Percentiles rank a stretch among this genome's conserved stretches.
These are phyloP conservation scores for Vaccinium corymbosum DNA, from an alignment of 148 eudicot species.

Conservation along the genomic window DNA sequence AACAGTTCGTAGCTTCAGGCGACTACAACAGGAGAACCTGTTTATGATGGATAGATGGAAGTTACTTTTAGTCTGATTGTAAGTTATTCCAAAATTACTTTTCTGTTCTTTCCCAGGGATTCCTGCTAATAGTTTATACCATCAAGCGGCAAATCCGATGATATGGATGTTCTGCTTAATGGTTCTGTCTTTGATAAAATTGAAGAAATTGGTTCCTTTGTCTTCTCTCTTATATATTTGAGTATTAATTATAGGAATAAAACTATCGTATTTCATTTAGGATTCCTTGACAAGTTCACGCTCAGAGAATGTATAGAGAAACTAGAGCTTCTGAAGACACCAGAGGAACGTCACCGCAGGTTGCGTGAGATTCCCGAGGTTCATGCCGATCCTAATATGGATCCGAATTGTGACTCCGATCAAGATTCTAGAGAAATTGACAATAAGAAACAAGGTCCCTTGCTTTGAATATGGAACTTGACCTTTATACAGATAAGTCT, in stretches of 20 bases:
- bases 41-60: not conserved
- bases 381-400: constrained; percentile 86
- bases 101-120: not conserved
- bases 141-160: not conserved
- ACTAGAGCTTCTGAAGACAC: constrained; percentile 73
- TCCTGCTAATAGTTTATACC: not conserved
- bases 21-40: not conserved
- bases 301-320: constrained; percentile 80
- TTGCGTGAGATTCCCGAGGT: constrained; percentile 63
- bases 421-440: constrained; percentile 56
- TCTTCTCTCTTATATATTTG: not conserved
- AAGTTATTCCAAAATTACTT: not conserved
- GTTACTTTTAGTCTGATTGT: not conserved
- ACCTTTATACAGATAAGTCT: not conserved
- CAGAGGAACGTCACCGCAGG: constrained; percentile 80
- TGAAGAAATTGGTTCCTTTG: not conserved
- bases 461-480: constrained; percentile 8
- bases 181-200: not conserved
- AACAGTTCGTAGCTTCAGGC: constrained; percentile 3
- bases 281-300: constrained; percentile 73
- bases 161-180: not conserved
- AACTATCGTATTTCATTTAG: not conserved
- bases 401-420: constrained; percentile 81
- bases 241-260: constrained; percentile 8
- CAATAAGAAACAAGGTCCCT: constrained; percentile 59